Conservation (phyloP, 2,329 filamentous ascomycete species). For the Sordariomycetes sp. region DNA sequence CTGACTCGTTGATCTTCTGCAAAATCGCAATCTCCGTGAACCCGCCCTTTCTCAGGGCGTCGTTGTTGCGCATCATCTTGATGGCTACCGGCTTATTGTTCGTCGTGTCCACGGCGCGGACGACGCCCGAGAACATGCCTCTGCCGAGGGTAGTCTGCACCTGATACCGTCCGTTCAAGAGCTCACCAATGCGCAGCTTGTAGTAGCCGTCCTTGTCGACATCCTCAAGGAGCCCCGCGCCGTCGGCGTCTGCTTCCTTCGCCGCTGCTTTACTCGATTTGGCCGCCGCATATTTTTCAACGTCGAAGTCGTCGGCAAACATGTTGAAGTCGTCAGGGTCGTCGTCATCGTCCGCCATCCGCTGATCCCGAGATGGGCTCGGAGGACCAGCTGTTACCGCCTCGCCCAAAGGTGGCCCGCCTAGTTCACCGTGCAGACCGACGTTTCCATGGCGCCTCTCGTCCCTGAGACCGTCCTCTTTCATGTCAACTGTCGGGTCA, state of each 20-base stretch:
- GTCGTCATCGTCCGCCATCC: slow-evolving; percentile 47
- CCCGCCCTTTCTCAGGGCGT: slow-evolving; percentile 80
- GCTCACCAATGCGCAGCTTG: slow-evolving; percentile 82
- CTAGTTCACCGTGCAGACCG: slow-evolving; percentile 31
- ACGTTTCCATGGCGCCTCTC: slow-evolving; percentile 48
- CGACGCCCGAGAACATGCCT: slow-evolving; percentile 96
- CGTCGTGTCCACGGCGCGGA: slow-evolving; percentile 67
- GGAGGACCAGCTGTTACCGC: slow-evolving; percentile 13
- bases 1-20: slow-evolving; percentile 71
- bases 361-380: slow-evolving; percentile 16
- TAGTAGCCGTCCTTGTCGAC: slow-evolving; percentile 95
- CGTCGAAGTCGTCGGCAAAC: slow-evolving; percentile 73
- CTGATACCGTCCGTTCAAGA: slow-evolving; percentile 81
- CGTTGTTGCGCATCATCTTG: slow-evolving; percentile 96
- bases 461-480: slow-evolving; percentile 64
- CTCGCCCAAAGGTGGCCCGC: slow-evolving; percentile 8
- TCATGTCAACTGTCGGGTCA: slow-evolving; percentile 78
- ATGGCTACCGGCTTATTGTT: slow-evolving; percentile 74
- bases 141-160: slow-evolving; percentile 78
- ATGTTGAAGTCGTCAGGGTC: slow-evolving; percentile 64
- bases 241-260: slow-evolving; percentile 40
- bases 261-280: slow-evolving; percentile 23
- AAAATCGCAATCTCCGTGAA: slow-evolving; percentile 91
- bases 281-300: slow-evolving; percentile 48
- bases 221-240: slow-evolving; percentile 65